A percentile compares a stretch with the other conserved stretches of the same genome.
These are phyloP conservation scores for Scalesia atractyloides DNA, from an alignment of 129 eudicot genomes.

Conservation along the genomic window DNA sequence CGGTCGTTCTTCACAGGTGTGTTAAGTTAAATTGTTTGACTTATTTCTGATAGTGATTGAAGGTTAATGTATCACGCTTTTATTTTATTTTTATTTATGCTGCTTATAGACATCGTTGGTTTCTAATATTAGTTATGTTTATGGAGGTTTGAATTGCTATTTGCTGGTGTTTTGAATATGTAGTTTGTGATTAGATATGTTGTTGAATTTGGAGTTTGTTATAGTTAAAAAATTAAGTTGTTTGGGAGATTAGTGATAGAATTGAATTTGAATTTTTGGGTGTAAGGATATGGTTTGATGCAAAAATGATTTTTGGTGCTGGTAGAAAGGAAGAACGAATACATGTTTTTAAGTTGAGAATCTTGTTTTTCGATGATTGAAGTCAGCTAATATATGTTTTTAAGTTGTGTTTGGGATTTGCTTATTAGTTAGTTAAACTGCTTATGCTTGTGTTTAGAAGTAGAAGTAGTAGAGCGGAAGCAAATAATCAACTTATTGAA, in stretches of 20 bases:
- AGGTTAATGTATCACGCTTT: too few species aligned
- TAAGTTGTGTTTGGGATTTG: neutral
- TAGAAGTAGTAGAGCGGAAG: neutral
- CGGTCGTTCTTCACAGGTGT: too few species aligned
- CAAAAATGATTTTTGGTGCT: neutral
- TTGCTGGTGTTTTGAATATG: too few species aligned
- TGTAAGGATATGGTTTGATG: neutral
- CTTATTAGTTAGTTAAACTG: neutral
- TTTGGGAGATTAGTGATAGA: constrained; percentile 1
- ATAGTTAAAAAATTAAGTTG: neutral
- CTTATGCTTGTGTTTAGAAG: neutral
- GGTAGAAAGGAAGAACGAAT: neutral
- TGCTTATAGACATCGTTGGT: too few species aligned
- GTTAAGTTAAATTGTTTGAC: too few species aligned
- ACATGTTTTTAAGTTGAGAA: neutral
- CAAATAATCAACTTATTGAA: neutral
- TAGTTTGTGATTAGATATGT: too few species aligned
- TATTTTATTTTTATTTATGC: neutral
- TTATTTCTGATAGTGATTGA: too few species aligned
- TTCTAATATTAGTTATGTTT: too few species aligned
- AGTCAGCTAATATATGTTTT: neutral
- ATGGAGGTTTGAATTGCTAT: neutral
- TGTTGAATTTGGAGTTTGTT: constrained; percentile 10
- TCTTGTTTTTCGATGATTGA: neutral
- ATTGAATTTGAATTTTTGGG: neutral